phyloP scores from a whole-genome alignment of 2,329 filamentous ascomycete genomes.

The Fusarium citri region DNA sequence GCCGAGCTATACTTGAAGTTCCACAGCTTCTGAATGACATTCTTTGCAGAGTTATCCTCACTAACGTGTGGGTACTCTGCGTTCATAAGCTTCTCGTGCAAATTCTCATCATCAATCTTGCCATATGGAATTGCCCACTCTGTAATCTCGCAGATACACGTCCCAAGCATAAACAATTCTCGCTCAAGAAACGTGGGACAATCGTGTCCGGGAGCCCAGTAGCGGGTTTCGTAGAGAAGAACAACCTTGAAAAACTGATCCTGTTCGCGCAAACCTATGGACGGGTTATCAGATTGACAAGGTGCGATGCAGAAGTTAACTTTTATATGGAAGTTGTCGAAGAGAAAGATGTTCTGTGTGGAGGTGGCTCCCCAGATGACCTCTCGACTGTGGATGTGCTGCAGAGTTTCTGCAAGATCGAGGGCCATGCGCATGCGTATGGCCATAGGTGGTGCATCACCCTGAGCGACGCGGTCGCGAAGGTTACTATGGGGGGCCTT shows the following conservation, averaged over 20 bases:
- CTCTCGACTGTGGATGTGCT: too few relatives aligned
- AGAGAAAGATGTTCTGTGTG: not conserved
- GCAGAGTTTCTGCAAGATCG: too few relatives aligned
- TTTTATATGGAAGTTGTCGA: not conserved
- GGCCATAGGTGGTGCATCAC: too few relatives aligned
- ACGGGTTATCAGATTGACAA: fast-evolving
- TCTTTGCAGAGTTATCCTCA: not conserved
- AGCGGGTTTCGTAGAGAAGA: too few relatives aligned
- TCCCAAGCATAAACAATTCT: not conserved
- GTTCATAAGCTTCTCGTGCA: too few relatives aligned
- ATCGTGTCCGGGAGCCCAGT: too few relatives aligned
- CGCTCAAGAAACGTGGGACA: not conserved
- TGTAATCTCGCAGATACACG: not conserved
- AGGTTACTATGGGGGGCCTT: too few relatives aligned
- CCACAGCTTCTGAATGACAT: not conserved
- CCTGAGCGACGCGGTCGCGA: too few relatives aligned
- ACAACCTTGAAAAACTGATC: too few relatives aligned
- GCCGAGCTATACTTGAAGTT: not conserved
- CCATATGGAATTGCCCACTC: not conserved
- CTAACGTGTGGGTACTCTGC: fast-evolving
- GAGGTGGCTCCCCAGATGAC: fast-evolving
- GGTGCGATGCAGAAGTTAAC: fast-evolving
- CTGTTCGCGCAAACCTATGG: not conserved
- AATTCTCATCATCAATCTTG: not conserved
- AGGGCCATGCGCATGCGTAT: too few relatives aligned